Conservation (phyloP, 208 protist species). For the Blastocrithidia nonstop region DNA sequence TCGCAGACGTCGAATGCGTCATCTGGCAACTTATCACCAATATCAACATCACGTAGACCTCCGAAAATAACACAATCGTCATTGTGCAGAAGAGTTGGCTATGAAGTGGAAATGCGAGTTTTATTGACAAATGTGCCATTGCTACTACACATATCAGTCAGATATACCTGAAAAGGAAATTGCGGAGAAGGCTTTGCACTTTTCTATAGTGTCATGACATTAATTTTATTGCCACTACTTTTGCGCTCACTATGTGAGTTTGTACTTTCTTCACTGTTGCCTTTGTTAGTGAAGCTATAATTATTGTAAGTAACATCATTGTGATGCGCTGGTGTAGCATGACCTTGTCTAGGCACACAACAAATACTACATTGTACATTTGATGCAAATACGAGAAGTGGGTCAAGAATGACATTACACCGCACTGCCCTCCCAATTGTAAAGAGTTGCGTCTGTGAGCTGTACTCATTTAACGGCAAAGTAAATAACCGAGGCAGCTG, state of each 20-base stretch:
- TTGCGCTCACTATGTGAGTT: too few relatives aligned
- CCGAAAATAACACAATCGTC: constrained; percentile 63
- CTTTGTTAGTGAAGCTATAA: neutral
- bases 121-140: constrained; percentile 83
- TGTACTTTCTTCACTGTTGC: neutral
- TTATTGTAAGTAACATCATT: neutral
- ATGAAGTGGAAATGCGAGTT: constrained; percentile 22
- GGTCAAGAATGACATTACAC: constrained; percentile 48
- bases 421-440: constrained; percentile 42
- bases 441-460: constrained; percentile 23
- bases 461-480: constrained; percentile 18
- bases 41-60: constrained; percentile 67
- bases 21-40: constrained; percentile 22
- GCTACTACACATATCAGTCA: constrained; percentile 69
- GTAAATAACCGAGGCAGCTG: constrained; percentile 24
- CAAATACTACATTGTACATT: constrained; percentile 62
- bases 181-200: too few relatives aligned
- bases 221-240: neutral
- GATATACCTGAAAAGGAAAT: constrained; percentile 12
- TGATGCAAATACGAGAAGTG: constrained; percentile 58
- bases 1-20: constrained; percentile 24
- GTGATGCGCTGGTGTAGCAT: neutral
- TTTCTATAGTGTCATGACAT: neutral
- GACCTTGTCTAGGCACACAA: neutral
- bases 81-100: constrained; percentile 25